These are phyloP conservation scores for Rubia occidens DNA, from an alignment of 305 asterid genomes.

Conservation along the genomic window DNA sequence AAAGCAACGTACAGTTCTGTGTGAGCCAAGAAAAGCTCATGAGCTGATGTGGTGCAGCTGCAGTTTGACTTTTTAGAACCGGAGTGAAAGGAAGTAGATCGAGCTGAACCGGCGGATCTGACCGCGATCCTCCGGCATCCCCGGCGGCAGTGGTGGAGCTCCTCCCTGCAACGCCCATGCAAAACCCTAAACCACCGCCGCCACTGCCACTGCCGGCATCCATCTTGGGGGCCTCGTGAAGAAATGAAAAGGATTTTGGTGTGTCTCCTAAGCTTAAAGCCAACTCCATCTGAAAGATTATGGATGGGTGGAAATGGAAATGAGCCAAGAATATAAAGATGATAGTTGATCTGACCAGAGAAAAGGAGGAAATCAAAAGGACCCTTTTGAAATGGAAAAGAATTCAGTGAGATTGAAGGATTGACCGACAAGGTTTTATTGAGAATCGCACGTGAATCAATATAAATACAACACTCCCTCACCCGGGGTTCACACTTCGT, in stretches of 20 bases:
- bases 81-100: conserved; percentile 66
- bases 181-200: conserved; percentile 45
- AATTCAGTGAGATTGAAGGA: conserved; percentile 11
- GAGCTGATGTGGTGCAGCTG: conserved; percentile 20
- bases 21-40: conserved; percentile 58
- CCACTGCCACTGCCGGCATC: conserved; percentile 3
- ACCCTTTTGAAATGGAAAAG: background rate
- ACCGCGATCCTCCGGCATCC: conserved; percentile 21
- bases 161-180: conserved; percentile 45
- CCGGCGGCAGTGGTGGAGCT: background rate
- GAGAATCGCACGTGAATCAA: conserved; percentile 60
- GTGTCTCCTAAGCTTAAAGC: conserved; percentile 73
- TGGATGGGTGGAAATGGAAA: background rate
- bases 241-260: conserved; percentile 41
- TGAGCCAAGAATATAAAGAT: conserved; percentile 12
- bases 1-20: conserved; percentile 33
- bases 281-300: conserved; percentile 41
- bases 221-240: conserved; percentile 33
- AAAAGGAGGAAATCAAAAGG: background rate
- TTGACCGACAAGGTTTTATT: conserved; percentile 29
- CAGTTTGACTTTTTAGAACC: conserved; percentile 30
- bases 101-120: conserved; percentile 66
- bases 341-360: background rate
- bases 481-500: conserved; percentile 18
- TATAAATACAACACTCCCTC: conserved; percentile 22